A percentile compares a stretch with the other conserved stretches of the same genome.
Evolutionary conservation across 169 alveolate genomes (phyloP).

Genomic region (Plasmodium vivax): DNA sequence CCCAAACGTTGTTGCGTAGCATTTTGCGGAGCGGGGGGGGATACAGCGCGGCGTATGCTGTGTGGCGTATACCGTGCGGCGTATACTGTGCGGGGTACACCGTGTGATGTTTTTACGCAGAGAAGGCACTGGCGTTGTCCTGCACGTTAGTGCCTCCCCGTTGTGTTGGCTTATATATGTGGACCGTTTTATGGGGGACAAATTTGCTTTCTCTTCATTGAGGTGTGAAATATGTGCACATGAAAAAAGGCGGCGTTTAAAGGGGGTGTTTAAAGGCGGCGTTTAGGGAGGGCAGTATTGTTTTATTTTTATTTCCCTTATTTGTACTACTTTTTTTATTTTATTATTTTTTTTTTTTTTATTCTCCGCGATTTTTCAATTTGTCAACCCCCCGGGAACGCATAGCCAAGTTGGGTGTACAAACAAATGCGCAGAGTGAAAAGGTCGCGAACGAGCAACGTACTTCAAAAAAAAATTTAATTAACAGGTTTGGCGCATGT

Average conservation of each 20-base stretch:
- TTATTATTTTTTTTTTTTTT: not conserved
- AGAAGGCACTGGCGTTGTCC: not conserved
- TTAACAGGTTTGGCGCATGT: not conserved
- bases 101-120: not conserved
- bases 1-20: conserved; percentile 20
- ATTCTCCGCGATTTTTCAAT: not conserved
- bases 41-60: too few relatives aligned
- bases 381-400: not conserved
- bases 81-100: too few relatives aligned
- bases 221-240: not conserved
- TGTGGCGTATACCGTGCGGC: not conserved
- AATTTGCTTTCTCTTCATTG: not conserved
- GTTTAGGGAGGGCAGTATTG: not conserved
- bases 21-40: not conserved
- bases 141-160: not conserved
- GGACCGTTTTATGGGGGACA: not conserved
- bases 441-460: not conserved
- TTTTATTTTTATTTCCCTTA: not conserved
- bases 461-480: not conserved
- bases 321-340: not conserved
- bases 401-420: not conserved
- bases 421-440: not conserved
- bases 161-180: not conserved
- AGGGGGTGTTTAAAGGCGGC: too few relatives aligned
- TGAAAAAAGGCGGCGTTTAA: too few relatives aligned